Base-by-base conservation (phyloP, 176 grass and related monocot genomes). In the Raddia guianensis region DNA sequence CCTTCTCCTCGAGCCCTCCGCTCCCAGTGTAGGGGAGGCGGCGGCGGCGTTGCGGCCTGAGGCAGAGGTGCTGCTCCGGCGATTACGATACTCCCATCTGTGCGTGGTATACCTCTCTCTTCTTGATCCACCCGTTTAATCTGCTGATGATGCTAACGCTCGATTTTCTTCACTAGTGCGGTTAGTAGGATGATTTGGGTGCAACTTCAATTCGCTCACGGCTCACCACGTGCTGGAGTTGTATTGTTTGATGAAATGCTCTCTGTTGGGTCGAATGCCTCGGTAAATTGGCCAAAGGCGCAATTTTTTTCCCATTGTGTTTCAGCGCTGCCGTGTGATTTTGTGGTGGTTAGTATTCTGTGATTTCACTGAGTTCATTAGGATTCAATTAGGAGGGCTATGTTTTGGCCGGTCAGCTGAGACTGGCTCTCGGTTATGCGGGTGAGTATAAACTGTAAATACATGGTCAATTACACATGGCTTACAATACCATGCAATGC, bases 41-140 rank as follows among this genome's bases (percentile, higher is more conserved):
- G 45, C 55, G 65, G 15, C 12, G 49, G 77, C 43, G 64, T 50
- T 89, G 43, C 76, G 77, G 57, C 77, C 82, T 5, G 82, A 72
- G 63, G 82, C 58, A 19, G 87, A 66, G 77, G 72, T 19, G 43
- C 72, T 89, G 32, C 73, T 89, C 5, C 87, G 87, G 19, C 83
- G 72, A n/a, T 73, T 86, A 66, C 87, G 78, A n/a, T 81, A 78
- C 73, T 86, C 87, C 78, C 66, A 77, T 80, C 67, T 89, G 42
- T 61, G 13, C 49, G 87, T 89, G 87, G 87, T 89, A 89, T 7
- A 83, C 14, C 14, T 12, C 14, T 56, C 55, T 0, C 4, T 35
- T 81, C 56, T n/a, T 4, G 32, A 49, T 4, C 49, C 12, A 0
- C 72, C 21, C 70, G 20, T 21, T 61, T 20, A 45, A 47, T 61